phyloP scores from a whole-genome alignment of 139 green algal genomes.

The Chlorella vulgaris region DNA sequence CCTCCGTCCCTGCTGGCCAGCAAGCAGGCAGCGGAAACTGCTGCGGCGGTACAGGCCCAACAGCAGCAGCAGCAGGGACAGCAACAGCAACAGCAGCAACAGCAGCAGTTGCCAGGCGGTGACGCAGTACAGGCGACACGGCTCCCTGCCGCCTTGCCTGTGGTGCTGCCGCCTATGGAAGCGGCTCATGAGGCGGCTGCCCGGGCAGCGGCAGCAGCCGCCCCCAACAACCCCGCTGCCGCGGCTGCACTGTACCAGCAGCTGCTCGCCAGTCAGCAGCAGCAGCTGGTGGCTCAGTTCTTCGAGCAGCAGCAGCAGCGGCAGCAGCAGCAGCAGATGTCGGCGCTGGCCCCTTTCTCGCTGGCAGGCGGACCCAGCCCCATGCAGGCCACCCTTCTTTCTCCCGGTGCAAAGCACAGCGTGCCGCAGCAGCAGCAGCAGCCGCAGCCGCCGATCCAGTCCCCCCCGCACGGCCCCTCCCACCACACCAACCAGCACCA shows the following conservation, averaged over 20 bases:
- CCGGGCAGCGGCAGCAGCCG: not conserved
- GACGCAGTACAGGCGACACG: too few relatives aligned
- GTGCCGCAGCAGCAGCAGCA: not conserved
- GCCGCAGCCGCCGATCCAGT: not conserved
- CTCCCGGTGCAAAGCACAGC: not conserved
- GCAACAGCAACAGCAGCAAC: too few relatives aligned
- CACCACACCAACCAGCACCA: not conserved
- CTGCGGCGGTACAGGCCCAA: too few relatives aligned
- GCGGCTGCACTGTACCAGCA: not conserved
- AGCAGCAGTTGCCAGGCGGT: too few relatives aligned
- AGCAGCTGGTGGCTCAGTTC: not conserved
- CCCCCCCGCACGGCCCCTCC: too few relatives aligned
- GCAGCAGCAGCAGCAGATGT: not conserved
- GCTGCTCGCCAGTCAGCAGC: conserved; percentile 2
- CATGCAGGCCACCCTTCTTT: not conserved
- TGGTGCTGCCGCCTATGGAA: not conserved
- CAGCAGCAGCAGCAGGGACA: too few relatives aligned
- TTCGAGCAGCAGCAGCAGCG: not conserved
- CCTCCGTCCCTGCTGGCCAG: not conserved
- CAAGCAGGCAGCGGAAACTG: too few relatives aligned
- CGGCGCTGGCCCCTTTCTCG: not conserved
- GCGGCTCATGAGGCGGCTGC: not conserved
- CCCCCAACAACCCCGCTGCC: not conserved
- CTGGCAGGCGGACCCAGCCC: not conserved
- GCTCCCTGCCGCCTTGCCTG: too few relatives aligned